Conservation (phyloP, 163 green algal species). For the Picocystis sp. region DNA sequence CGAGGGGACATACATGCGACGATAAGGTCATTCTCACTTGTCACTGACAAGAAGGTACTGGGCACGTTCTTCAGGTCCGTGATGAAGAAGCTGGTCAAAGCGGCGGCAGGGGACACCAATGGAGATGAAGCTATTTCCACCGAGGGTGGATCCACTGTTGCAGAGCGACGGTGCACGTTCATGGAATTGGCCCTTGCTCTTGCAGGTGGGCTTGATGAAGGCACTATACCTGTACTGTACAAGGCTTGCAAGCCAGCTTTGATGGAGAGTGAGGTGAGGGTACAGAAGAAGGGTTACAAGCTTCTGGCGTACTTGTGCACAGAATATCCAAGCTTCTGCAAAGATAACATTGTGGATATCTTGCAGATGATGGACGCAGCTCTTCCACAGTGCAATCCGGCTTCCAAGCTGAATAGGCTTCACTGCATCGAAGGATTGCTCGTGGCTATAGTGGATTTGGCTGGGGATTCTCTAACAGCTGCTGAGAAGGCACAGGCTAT, state of each 20-base stretch:
- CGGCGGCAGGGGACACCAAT: background rate
- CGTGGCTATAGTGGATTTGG: background rate
- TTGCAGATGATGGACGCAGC: background rate
- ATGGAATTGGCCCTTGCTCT: constrained; percentile 62
- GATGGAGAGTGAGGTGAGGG: constrained; percentile 25
- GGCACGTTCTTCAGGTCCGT: constrained; percentile 43
- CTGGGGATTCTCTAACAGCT: background rate
- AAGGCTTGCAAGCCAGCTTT: constrained; percentile 14
- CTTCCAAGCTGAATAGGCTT: constrained; percentile 6
- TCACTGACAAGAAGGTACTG: constrained; percentile 27
- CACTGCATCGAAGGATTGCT: constrained; percentile 1
- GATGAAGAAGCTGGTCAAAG: constrained; percentile 43
- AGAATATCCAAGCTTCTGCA: constrained; percentile 23
- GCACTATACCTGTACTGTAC: constrained; percentile 41
- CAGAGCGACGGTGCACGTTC: constrained; percentile 41
- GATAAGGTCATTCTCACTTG: constrained; percentile 43
- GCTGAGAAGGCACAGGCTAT: background rate
- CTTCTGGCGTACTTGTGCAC: constrained; percentile 53
- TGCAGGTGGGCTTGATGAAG: constrained; percentile 39
- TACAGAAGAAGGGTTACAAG: constrained; percentile 90
- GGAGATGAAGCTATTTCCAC: too few relatives aligned
- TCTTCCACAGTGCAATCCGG: background rate
- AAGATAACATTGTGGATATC: background rate
- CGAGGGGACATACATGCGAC: constrained; percentile 27
- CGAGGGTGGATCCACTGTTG: constrained; percentile 19